These are phyloP conservation scores for Torulaspora maleeae DNA, from an alignment of 805 yeast genomes.

Conservation along the genomic window DNA sequence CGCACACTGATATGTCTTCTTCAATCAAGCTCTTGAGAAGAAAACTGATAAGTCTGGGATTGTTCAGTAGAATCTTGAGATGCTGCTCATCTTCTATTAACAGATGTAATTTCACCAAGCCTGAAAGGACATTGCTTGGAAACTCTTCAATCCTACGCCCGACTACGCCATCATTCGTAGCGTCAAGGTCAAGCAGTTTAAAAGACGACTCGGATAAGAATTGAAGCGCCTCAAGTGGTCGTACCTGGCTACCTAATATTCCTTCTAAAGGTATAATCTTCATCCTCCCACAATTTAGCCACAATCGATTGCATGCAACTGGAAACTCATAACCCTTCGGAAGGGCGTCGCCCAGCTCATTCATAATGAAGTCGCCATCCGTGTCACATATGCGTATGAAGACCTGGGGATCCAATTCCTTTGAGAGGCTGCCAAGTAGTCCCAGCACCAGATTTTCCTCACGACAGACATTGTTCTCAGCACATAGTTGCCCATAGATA, in stretches of 20 bases:
- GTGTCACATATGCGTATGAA: slow-evolving; percentile 47
- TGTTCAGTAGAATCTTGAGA: slow-evolving; percentile 12
- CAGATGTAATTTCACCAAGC: slow-evolving; percentile 18
- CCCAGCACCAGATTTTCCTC: slow-evolving; percentile 46
- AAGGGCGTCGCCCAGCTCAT: slow-evolving; percentile 44
- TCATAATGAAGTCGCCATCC: slow-evolving; percentile 53
- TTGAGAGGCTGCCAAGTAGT: slow-evolving; percentile 39
- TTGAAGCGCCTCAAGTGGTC: slow-evolving; percentile 39
- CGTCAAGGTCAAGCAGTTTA: slow-evolving; percentile 30
- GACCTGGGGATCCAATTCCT: slow-evolving; percentile 30
- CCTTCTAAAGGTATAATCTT: slow-evolving; percentile 40
- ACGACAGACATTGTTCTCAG: slow-evolving; percentile 40
- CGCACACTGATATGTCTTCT: slow-evolving; percentile 5
- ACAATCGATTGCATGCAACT: slow-evolving; percentile 42
- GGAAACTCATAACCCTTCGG: slow-evolving; percentile 46
- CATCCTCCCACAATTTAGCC: slow-evolving; percentile 45
- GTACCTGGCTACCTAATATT: slow-evolving; percentile 35
- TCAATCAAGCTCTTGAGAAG: slow-evolving; percentile 16
- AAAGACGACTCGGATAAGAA: slow-evolving; percentile 39
- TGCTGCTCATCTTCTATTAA: slow-evolving; percentile 15
- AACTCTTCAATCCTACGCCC: slow-evolving; percentile 18
- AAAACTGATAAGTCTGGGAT: slow-evolving; percentile 22
- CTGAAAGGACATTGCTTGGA: slow-evolving; percentile 33
- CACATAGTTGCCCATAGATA: slow-evolving; percentile 34
- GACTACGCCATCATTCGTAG: slow-evolving; percentile 22